A percentile compares a stretch with the other conserved stretches of the same genome.
Evolutionary conservation across 169 alveolate species (phyloP).

Genomic region (Blepharisma undulans): DNA sequence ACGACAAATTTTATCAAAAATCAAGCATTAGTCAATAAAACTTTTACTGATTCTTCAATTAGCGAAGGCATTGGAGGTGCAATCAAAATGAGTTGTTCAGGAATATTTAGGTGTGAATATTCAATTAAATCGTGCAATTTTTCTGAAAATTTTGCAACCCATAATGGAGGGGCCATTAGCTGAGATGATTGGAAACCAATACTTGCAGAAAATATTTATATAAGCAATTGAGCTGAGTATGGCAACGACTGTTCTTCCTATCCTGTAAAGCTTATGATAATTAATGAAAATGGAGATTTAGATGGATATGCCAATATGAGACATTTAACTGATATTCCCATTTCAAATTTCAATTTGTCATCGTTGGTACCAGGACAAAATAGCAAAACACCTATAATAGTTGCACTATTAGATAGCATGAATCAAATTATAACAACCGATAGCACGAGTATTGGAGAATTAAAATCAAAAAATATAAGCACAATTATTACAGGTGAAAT

Average conservation of each 20-base stretch:
- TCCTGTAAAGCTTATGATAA: background rate
- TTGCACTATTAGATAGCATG: background rate
- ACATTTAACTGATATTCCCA: background rate
- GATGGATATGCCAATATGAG: background rate
- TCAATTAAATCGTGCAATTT: background rate
- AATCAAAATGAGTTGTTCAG: background rate
- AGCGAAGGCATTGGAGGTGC: background rate
- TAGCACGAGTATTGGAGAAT: background rate
- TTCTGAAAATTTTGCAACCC: background rate
- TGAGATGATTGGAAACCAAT: background rate
- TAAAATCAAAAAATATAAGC: background rate
- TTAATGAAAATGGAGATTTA: background rate
- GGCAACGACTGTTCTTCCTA: background rate
- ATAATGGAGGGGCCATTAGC: conserved; percentile 18
- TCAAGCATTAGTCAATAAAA: background rate
- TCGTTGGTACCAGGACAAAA: background rate
- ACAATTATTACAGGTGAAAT: background rate
- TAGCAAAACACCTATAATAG: background rate
- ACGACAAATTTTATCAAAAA: background rate
- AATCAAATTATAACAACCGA: background rate
- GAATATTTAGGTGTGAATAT: background rate
- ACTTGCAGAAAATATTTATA: background rate
- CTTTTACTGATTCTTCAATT: background rate
- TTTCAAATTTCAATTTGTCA: background rate
- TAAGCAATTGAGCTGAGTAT: background rate